Conservation (phyloP, 257 asterid genomes). For the Pogostemon cablin region DNA sequence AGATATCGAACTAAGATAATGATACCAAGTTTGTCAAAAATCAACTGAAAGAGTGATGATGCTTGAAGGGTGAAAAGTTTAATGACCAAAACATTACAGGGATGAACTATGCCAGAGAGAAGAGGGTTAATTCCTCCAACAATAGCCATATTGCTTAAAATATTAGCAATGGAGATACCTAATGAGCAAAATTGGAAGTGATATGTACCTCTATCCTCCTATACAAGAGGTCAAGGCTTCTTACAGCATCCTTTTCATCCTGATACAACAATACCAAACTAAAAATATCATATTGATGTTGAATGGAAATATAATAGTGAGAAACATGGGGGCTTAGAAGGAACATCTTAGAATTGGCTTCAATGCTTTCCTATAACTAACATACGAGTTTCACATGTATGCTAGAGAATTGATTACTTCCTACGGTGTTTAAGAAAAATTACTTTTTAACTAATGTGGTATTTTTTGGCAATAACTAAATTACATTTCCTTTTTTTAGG, state of each 20-base stretch:
- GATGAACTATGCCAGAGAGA: conserved; percentile 1
- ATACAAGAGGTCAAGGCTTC: conserved; percentile 97
- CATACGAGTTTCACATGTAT: neutral
- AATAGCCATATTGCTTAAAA: neutral
- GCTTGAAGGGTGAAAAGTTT: neutral
- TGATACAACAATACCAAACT: conserved; percentile 32
- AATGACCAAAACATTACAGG: neutral
- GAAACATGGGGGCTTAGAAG: neutral
- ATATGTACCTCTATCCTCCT: conserved; percentile 86
- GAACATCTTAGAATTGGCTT: conserved; percentile 17
- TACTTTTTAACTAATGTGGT: too few relatives aligned
- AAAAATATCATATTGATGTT: conserved; percentile 11
- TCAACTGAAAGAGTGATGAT: neutral
- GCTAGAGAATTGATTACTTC: too few relatives aligned
- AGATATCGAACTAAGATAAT: neutral
- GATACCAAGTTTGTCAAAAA: neutral
- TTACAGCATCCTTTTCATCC: conserved; percentile 94
- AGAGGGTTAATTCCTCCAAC: neutral
- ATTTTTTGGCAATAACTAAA: too few relatives aligned
- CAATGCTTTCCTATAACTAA: neutral
- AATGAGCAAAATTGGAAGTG: conserved; percentile 6
- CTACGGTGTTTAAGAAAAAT: too few relatives aligned
- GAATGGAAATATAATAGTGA: neutral
- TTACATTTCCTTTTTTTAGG: too few relatives aligned
- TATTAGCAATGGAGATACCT: conserved; percentile 13